Evolutionary conservation across 2,329 filamentous ascomycete species (phyloP).

Genomic region (Claviceps quebecensis): DNA sequence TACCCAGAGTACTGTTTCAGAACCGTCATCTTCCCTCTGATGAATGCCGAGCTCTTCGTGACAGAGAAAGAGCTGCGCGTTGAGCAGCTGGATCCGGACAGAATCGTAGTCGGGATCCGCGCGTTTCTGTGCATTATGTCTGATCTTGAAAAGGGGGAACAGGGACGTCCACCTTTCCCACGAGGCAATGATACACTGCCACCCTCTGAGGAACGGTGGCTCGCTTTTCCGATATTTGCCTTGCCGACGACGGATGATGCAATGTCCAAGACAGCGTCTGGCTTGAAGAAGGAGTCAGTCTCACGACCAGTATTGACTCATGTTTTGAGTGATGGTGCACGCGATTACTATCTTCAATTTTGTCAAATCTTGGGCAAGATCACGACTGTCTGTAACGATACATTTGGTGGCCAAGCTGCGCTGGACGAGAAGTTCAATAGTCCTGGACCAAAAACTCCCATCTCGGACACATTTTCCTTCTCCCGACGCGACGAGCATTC

Average conservation of each 20-base stretch:
- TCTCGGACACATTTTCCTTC: slow-evolving; percentile 89
- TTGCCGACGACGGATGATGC: slow-evolving; percentile 18
- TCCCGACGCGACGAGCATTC: slow-evolving; percentile 65
- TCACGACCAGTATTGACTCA: slow-evolving; percentile 50
- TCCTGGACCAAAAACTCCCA: slow-evolving; percentile 82
- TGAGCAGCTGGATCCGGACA: slow-evolving; percentile 87
- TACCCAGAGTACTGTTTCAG: slow-evolving; percentile 89
- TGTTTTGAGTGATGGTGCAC: slow-evolving; percentile 59
- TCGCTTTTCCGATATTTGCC: slow-evolving; percentile 35
- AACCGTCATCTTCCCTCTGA: slow-evolving; percentile 83
- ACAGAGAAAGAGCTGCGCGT: slow-evolving; percentile 66
- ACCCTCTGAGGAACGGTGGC: slow-evolving; percentile 27
- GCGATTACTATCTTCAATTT: slow-evolving; percentile 78
- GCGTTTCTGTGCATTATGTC: slow-evolving; percentile 88
- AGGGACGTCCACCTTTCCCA: slow-evolving; percentile 70
- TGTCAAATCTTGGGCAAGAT: slow-evolving; percentile 94
- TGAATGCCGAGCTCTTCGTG: slow-evolving; percentile 81
- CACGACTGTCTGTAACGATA: slow-evolving; percentile 89
- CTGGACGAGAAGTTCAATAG: slow-evolving; percentile 89
- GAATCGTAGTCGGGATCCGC: slow-evolving; percentile 92
- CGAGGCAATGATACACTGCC: slow-evolving; percentile 38
- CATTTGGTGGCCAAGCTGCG: slow-evolving; percentile 90
- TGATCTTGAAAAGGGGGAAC: slow-evolving; percentile 75
- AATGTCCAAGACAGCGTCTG: slow-evolving; percentile 12
- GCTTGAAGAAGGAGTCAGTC: slow-evolving; percentile 45